A percentile compares a stretch with the other conserved stretches of the same genome.
These are phyloP conservation scores for Iris pallida DNA, from an alignment of 116 monocot species.

Conservation along the genomic window DNA sequence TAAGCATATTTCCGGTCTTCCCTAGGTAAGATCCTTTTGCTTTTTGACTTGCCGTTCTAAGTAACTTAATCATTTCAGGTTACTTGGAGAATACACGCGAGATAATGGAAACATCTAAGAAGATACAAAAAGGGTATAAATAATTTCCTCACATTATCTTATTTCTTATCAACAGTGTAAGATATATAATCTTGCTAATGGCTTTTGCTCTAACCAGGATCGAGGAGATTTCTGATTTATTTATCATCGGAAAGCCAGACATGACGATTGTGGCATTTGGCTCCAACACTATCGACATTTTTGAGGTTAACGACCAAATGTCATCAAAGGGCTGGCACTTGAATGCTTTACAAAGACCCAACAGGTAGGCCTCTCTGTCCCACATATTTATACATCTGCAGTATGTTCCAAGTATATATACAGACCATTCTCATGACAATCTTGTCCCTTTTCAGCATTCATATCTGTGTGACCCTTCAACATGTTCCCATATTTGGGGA, in stretches of 20 bases:
- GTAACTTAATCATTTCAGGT: conserved; percentile 34
- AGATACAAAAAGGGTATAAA: conserved; percentile 85
- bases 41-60: neutral
- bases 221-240: conserved; percentile 70
- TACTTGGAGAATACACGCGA: conserved; percentile 87
- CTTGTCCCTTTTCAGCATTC: conserved; percentile 47
- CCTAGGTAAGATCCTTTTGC: conserved; percentile 4
- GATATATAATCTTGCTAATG: neutral
- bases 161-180: neutral
- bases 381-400: neutral
- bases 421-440: neutral
- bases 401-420: neutral
- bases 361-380: conserved; percentile 37
- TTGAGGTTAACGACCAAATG: conserved; percentile 93
- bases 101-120: conserved; percentile 87
- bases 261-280: conserved; percentile 91
- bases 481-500: conserved; percentile 56
- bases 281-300: conserved; percentile 68
- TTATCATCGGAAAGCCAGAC: conserved; percentile 78
- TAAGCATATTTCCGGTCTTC: conserved; percentile 15
- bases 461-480: conserved; percentile 96
- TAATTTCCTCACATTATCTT: neutral
- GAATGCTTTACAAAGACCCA: conserved; percentile 91
- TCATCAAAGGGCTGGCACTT: conserved; percentile 96
- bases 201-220: conserved; percentile 43